These are phyloP conservation scores for Colletotrichum spaethianum DNA, from an alignment of 2,329 filamentous ascomycete genomes.

Conservation along the genomic window DNA sequence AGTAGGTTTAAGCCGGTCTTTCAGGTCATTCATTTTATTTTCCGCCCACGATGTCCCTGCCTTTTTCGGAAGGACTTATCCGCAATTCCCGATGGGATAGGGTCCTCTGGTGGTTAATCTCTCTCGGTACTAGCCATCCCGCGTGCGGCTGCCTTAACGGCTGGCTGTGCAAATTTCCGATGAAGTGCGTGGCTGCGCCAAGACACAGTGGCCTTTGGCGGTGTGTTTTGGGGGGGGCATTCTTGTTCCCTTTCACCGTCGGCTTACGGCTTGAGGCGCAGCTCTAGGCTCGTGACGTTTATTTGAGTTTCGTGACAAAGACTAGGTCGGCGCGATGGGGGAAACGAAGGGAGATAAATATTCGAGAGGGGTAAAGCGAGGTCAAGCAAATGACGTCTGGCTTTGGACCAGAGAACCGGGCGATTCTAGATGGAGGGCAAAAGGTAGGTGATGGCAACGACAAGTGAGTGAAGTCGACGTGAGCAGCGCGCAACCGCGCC, in stretches of 20 bases:
- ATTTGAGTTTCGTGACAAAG: not conserved
- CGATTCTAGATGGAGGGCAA: not conserved
- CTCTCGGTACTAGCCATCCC: not conserved
- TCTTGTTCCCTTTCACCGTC: not conserved
- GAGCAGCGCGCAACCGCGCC: not conserved
- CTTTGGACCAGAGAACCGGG: too few species aligned
- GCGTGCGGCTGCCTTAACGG: not conserved
- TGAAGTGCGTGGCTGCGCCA: not conserved
- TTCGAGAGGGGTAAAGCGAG: not conserved
- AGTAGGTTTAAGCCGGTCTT: not conserved
- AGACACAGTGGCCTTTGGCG: not conserved
- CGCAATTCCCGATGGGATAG: not conserved
- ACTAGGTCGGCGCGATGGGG: not conserved
- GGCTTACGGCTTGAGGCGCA: not conserved
- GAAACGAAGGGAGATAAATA: not conserved
- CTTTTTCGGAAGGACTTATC: conserved; percentile 22
- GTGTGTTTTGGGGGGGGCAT: too few species aligned
- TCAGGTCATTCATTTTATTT: not conserved
- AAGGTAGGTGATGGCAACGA: not conserved
- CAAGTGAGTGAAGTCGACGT: not conserved
- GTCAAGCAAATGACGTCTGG: not conserved
- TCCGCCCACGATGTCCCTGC: conserved; percentile 3
- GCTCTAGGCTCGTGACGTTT: not conserved
- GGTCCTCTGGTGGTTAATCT: not conserved
- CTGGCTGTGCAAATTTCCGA: not conserved